phyloP scores from a whole-genome alignment of 371 early-diverging fungal genomes.

The Sporodiniella umbellata region DNA sequence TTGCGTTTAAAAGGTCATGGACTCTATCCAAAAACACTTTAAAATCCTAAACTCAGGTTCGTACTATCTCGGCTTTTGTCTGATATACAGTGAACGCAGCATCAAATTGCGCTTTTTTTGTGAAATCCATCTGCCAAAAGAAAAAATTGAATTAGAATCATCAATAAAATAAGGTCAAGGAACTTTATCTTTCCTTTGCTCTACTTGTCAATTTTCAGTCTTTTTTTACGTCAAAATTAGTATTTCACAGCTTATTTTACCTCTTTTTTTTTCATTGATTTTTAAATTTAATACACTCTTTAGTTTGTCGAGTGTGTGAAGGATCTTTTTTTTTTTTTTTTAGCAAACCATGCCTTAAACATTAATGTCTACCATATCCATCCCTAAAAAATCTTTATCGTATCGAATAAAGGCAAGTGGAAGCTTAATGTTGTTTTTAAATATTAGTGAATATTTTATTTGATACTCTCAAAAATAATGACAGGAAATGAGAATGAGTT shows the following conservation, averaged over 20 bases:
- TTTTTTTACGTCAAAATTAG: too few species aligned
- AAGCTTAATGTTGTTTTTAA: slow-evolving; percentile 1
- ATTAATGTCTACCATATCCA: neutral
- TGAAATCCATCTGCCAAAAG: too few species aligned
- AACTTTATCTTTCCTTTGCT: too few species aligned
- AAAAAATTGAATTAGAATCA: too few species aligned
- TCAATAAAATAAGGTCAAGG: too few species aligned
- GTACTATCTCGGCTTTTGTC: too few species aligned
- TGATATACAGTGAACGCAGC: too few species aligned
- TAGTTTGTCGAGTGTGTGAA: too few species aligned
- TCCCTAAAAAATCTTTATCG: neutral
- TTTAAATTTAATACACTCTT: neutral
- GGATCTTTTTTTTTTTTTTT: neutral
- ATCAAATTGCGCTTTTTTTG: too few species aligned
- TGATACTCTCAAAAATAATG: slow-evolving; percentile 2
- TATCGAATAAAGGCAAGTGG: slow-evolving; percentile 1
- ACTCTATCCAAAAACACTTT: too few species aligned
- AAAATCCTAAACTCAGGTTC: too few species aligned
- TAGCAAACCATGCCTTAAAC: neutral
- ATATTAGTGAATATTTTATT: neutral
- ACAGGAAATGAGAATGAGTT: neutral
- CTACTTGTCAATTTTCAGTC: neutral
- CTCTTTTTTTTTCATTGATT: neutral
- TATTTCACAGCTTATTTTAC: neutral
- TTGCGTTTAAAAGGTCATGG: too few species aligned